A percentile compares a stretch with the other conserved stretches of the same genome.
phyloP scores from a whole-genome alignment of 345 rosid genomes.

The Gossypium stocksii region DNA sequence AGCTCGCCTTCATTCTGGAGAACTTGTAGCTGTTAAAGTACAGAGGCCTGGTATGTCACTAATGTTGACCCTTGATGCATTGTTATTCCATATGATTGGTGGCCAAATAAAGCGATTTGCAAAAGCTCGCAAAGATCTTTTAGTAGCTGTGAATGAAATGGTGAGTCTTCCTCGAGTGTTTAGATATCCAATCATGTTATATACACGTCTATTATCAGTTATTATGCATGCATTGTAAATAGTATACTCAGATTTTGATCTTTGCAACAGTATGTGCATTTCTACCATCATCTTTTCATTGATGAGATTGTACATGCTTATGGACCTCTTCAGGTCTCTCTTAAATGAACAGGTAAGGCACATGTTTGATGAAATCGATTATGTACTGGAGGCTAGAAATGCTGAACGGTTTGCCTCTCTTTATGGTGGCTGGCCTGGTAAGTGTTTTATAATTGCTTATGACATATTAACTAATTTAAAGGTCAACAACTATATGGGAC shows the following conservation, averaged over 20 bases:
- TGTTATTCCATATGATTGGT: constrained; percentile 80
- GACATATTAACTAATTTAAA: not conserved
- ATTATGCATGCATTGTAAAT: not conserved
- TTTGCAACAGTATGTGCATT: constrained; percentile 2
- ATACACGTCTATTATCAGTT: not conserved
- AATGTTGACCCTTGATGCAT: constrained; percentile 84
- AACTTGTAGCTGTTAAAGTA: constrained; percentile 94
- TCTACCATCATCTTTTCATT: constrained; percentile 17
- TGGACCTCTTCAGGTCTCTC: constrained; percentile 43
- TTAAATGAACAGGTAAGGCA: constrained; percentile 87
- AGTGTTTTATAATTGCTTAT: constrained; percentile 25
- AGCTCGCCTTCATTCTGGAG: constrained; percentile 97
- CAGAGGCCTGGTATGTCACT: constrained; percentile 92
- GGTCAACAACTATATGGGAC: not conserved
- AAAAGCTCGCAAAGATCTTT: constrained; percentile 81
- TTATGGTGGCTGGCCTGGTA: constrained; percentile 51
- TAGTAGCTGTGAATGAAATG: constrained; percentile 94
- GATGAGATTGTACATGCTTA: constrained; percentile 31
- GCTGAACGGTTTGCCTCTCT: constrained; percentile 91
- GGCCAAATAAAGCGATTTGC: constrained; percentile 93
- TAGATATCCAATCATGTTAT: constrained; percentile 1
- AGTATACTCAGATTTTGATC: not conserved
- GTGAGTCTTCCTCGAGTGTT: constrained; percentile 37
- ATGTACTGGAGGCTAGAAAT: constrained; percentile 78
- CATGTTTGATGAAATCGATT: constrained; percentile 98